Evolutionary conservation across 2,329 filamentous ascomycete genomes (phyloP).

Genomic region (Talaromyces sp.): DNA sequence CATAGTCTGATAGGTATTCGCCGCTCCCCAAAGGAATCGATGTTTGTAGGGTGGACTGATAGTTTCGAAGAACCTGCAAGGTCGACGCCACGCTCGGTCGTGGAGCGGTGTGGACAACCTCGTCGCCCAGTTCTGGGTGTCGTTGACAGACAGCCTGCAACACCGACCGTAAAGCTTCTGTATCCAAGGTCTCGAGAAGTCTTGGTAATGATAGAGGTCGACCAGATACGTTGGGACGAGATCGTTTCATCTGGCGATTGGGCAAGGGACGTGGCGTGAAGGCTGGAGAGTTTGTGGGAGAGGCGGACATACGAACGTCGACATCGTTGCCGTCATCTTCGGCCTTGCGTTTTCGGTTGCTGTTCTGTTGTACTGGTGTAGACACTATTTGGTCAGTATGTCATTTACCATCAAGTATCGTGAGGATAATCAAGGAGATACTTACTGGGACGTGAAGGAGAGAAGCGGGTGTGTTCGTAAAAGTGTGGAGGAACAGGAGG

Average conservation of each 20-base stretch:
- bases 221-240: constrained; percentile 65
- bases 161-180: constrained; percentile 75
- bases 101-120: constrained; percentile 79
- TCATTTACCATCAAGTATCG: constrained; percentile 16
- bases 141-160: constrained; percentile 89
- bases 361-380: constrained; percentile 39
- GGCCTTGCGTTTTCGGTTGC: constrained; percentile 78
- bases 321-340: constrained; percentile 62
- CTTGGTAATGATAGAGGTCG: constrained; percentile 65
- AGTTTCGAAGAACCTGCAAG: constrained; percentile 73
- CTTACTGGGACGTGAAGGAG: constrained; percentile 59
- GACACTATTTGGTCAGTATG: constrained; percentile 29
- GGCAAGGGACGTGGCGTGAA: constrained; percentile 65
- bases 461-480: constrained; percentile 57
- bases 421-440: constrained; percentile 10
- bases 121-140: constrained; percentile 78
- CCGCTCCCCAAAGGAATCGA: constrained; percentile 84
- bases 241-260: constrained; percentile 63
- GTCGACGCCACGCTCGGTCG: constrained; percentile 80
- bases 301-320: constrained; percentile 86
- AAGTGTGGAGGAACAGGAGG: constrained; percentile 62
- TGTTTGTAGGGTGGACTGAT: constrained; percentile 71
- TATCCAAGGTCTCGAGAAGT: constrained; percentile 90
- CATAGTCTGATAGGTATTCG: constrained; percentile 75
- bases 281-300: constrained; percentile 76